phyloP scores from a whole-genome alignment of 2,329 filamentous ascomycete species.

The Xylaria arbuscula region DNA sequence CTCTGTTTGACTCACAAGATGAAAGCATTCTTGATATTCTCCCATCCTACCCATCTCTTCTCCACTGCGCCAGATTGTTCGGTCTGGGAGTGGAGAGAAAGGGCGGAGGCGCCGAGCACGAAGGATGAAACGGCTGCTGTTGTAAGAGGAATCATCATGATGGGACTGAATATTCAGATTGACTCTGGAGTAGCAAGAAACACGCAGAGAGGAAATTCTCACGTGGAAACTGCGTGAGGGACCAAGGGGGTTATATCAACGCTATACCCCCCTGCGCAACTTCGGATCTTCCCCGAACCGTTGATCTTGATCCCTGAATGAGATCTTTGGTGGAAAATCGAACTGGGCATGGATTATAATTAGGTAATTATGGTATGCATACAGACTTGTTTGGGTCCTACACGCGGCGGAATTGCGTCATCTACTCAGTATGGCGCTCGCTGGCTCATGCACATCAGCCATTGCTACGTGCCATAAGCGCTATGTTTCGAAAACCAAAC shows the following conservation, averaged over 20 bases:
- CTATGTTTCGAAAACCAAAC: constrained; percentile 13
- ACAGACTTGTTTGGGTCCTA: constrained; percentile 1
- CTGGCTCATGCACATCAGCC: background rate
- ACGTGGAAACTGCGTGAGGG: background rate
- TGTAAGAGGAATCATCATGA: constrained; percentile 28
- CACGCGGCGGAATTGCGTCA: background rate
- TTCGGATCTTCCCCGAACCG: background rate
- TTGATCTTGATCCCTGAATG: background rate
- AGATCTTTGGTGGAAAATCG: constrained; percentile 24
- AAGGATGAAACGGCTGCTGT: constrained; percentile 23
- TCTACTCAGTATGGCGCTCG: background rate
- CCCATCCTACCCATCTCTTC: constrained; percentile 51
- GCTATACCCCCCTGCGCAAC: no score
- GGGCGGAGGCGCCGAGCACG: constrained; percentile 28
- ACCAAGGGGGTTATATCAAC: constrained; percentile 22
- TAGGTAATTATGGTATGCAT: constrained; percentile 12
- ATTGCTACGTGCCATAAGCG: background rate
- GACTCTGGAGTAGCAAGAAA: background rate
- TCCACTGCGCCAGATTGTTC: background rate
- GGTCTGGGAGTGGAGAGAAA: constrained; percentile 2
- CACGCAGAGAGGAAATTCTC: background rate
- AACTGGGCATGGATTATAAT: background rate
- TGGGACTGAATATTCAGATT: background rate
- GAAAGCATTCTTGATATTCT: constrained; percentile 55
- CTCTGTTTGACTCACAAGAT: constrained; percentile 53